Base-by-base conservation (phyloP, 306 rosid genomes). In the Medicago arabica region DNA sequence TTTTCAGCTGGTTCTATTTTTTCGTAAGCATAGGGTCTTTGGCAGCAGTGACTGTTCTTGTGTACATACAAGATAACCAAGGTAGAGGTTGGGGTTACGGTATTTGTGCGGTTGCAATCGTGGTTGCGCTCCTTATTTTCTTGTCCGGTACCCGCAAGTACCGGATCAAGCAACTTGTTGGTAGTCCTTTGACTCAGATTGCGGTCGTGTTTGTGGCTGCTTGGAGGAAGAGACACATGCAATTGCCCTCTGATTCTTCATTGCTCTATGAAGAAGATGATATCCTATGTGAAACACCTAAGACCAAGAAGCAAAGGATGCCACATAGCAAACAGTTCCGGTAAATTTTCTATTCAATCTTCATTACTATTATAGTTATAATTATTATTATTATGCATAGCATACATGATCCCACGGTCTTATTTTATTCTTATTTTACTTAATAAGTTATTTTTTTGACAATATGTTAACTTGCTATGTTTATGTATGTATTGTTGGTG, bases 1-100 rank as follows among this genome's bases (percentile, higher is more conserved):
- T 94, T 85, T 89, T 94, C 76, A 90, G 84, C 64, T 94, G 97
- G 97, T 94, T 90, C 88, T 89, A 88, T 82, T 94, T 94, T 85
- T 85, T 92, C 55, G 87, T 92, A 11, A 92, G 92, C 87, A 78
- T 86, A 6, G 97, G 98, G 2, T 88, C 98, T 0, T 84, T 95
- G n/a, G 83, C 46, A 0, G 98, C 97, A 2, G 91, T 86, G 25
- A 92, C 96, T 0, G 34, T 95, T 67, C 90, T 95, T 1, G 96
- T 95, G 1, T 94, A 90, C 83, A 83, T 94, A 49, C 87, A 92
- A 69, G 97, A 90, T 77, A 81, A 88, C 82, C 8, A 83, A 69
- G 97, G 98, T 1, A 85, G 98, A 66, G 38, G 21, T 11, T 92
- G 97, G 98, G 98, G 97, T 0, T 95, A 90, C 40, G 98, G 98